phyloP scores from a whole-genome alignment of 331 rosid species.

The Malus hybrid region DNA sequence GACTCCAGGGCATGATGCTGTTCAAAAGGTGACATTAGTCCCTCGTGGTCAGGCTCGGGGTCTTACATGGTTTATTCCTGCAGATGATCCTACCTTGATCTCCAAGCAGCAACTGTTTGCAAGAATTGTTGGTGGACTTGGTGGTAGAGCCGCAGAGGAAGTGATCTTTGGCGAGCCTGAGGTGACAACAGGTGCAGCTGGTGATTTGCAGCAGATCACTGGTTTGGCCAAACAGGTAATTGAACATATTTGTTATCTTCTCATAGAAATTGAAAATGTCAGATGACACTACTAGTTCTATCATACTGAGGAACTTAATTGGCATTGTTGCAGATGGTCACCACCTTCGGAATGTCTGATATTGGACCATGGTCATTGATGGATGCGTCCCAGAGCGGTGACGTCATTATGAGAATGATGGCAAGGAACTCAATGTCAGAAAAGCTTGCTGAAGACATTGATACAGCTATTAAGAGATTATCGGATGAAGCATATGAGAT shows the following conservation, averaged over 20 bases:
- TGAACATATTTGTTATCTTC: constrained; percentile 2
- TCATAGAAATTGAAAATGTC: neutral
- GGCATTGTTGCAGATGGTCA: constrained; percentile 72
- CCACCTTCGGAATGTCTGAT: constrained; percentile 91
- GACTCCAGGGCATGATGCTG: constrained; percentile 97
- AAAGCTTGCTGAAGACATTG: constrained; percentile 93
- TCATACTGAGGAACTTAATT: neutral
- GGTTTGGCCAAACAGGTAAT: constrained; percentile 90
- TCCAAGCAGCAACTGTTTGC: constrained; percentile 96
- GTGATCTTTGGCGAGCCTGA: constrained; percentile 90
- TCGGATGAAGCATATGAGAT: constrained; percentile 86
- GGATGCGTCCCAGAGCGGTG: constrained; percentile 79
- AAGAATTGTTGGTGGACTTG: constrained; percentile 96
- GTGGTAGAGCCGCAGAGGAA: constrained; percentile 99
- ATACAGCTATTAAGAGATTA: constrained; percentile 65
- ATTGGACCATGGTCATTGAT: constrained; percentile 97
- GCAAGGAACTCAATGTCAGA: constrained; percentile 99
- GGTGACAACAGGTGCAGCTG: constrained; percentile 97
- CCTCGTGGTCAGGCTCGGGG: constrained; percentile 99
- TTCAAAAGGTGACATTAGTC: constrained; percentile 87
- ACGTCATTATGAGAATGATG: constrained; percentile 97
- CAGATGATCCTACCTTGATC: constrained; percentile 89
- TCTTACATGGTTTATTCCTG: constrained; percentile 96
- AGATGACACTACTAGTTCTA: neutral
- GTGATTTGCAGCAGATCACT: constrained; percentile 94